These are phyloP conservation scores for Toxicodendron radicans DNA, from an alignment of 345 rosid genomes.

Conservation along the genomic window DNA sequence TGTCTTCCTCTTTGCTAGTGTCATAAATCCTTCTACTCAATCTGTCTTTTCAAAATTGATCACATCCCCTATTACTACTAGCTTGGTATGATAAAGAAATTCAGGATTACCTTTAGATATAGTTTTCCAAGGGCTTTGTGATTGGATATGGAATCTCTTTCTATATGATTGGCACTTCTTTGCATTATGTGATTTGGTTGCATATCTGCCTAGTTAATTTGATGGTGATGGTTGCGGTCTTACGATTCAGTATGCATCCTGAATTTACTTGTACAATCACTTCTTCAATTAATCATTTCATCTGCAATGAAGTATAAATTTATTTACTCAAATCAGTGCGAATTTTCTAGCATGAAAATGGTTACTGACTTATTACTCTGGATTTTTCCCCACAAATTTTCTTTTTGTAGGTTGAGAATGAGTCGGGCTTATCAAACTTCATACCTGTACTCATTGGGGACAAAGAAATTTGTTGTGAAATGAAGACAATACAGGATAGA, in stretches of 20 bases:
- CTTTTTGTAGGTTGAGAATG: slow-evolving; percentile 76
- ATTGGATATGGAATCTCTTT: neutral
- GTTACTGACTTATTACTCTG: neutral
- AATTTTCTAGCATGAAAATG: neutral
- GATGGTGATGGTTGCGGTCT: neutral
- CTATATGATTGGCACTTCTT: neutral
- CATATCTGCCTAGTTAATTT: neutral
- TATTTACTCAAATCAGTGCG: neutral
- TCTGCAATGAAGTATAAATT: slow-evolving; percentile 2
- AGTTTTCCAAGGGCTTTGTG: no score
- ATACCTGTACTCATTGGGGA: slow-evolving; percentile 79
- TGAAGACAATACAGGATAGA: slow-evolving; percentile 62
- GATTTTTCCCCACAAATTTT: neutral
- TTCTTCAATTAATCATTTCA: neutral
- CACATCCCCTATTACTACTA: no score
- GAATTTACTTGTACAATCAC: neutral
- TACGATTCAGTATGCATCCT: neutral
- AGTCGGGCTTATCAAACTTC: slow-evolving; percentile 86
- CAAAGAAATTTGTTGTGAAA: slow-evolving; percentile 70
- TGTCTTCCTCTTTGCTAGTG: no score
- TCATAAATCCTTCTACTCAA: no score
- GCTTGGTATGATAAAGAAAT: no score
- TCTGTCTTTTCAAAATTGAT: no score
- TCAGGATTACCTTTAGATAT: no score
- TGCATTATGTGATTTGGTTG: neutral